Evolutionary conservation across 306 rosid species (phyloP).

Genomic region (Carpinus viminea): DNA sequence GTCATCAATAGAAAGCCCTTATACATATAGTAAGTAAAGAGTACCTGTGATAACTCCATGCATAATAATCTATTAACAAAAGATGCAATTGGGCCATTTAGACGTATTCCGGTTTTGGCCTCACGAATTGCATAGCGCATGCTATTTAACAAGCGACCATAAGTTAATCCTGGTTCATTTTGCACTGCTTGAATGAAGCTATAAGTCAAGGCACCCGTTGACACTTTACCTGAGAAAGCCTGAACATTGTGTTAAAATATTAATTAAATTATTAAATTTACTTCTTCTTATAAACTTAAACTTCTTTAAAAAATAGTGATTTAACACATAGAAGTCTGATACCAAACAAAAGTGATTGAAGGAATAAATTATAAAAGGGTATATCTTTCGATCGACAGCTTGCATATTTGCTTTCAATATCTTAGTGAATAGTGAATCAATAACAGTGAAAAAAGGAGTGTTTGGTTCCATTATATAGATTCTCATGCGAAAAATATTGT

Average conservation of each 20-base stretch:
- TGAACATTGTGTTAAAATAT: not conserved
- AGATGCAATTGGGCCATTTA: slow-evolving; percentile 18
- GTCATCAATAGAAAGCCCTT: too few species aligned
- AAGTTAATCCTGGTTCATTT: slow-evolving; percentile 44
- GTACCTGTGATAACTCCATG: slow-evolving; percentile 23
- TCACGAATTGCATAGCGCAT: slow-evolving; percentile 51
- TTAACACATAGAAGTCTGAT: not conserved
- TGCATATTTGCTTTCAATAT: not conserved
- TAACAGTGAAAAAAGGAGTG: too few species aligned
- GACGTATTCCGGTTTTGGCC: slow-evolving; percentile 40
- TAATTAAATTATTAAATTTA: too few species aligned
- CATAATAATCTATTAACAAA: slow-evolving; percentile 20
- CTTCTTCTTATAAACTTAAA: too few species aligned
- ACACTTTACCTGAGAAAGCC: slow-evolving; percentile 46
- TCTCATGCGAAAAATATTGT: too few species aligned
- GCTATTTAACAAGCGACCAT: slow-evolving; percentile 45
- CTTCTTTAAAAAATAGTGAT: too few species aligned
- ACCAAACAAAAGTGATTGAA: not conserved
- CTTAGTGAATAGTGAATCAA: not conserved
- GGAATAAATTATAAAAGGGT: not conserved
- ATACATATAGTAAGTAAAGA: too few species aligned
- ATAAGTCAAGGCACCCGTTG: slow-evolving; percentile 64
- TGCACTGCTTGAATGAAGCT: slow-evolving; percentile 63
- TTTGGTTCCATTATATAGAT: too few species aligned
- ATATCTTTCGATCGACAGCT: too few species aligned